phyloP scores from a whole-genome alignment of 2,329 filamentous ascomycete genomes.

The Cyphellophora europaea region DNA sequence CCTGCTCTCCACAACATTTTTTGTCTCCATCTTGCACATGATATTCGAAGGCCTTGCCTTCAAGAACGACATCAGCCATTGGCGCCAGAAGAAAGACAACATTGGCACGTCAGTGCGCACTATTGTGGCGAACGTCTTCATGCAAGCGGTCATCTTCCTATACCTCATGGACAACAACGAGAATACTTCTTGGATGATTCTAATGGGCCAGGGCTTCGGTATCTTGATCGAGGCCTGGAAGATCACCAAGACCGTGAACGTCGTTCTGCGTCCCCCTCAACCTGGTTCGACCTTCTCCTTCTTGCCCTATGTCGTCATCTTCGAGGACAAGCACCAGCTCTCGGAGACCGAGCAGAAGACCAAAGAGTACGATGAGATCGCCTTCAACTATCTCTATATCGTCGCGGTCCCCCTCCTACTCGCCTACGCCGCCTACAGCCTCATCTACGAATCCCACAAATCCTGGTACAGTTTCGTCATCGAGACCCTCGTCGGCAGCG shows the following conservation, averaged over 20 bases:
- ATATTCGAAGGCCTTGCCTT: slow-evolving; percentile 93
- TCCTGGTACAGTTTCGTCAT: slow-evolving; percentile 97
- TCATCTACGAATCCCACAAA: slow-evolving; percentile 91
- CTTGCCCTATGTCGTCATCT: slow-evolving; percentile 69
- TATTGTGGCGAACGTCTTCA: slow-evolving; percentile 94
- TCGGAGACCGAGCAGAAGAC: slow-evolving; percentile 95
- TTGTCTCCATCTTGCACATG: slow-evolving; percentile 85
- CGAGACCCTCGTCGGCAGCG: slow-evolving; percentile 84
- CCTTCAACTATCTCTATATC: slow-evolving; percentile 95
- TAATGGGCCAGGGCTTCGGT: slow-evolving; percentile 83
- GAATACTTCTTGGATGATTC: slow-evolving; percentile 98
- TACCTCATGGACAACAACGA: slow-evolving; percentile 97
- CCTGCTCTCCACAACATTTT: slow-evolving; percentile 70
- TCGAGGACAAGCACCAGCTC: slow-evolving; percentile 95
- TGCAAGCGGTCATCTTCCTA: slow-evolving; percentile 92
- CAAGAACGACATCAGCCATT: slow-evolving; percentile 94
- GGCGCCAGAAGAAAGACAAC: slow-evolving; percentile 99
- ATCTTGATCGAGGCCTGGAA: slow-evolving; percentile 81
- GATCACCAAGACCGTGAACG: slow-evolving; percentile 88
- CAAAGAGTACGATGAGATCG: slow-evolving; percentile 95
- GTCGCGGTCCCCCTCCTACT: slow-evolving; percentile 78
- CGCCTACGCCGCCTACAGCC: slow-evolving; percentile 83
- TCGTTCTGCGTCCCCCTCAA: slow-evolving; percentile 62
- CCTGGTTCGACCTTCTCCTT: slow-evolving; percentile 62
- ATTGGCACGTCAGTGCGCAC: slow-evolving; percentile 93